phyloP scores from a whole-genome alignment of 1,284 basidiomycete species.

The Papiliotrema nemorosa region DNA sequence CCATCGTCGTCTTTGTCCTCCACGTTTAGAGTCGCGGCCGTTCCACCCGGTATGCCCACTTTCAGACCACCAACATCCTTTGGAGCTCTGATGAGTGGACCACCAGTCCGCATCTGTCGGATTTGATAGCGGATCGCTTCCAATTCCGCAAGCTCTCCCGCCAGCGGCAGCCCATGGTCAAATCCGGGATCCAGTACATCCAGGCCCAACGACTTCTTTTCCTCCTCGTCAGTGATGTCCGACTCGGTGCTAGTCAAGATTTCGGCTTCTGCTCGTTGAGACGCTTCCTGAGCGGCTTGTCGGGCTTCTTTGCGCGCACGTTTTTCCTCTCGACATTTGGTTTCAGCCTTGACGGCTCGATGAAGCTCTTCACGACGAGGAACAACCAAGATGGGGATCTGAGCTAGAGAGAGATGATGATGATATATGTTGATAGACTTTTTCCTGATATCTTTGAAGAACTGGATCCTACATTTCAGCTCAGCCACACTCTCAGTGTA shows the following conservation, averaged over 20 bases:
- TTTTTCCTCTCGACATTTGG: background rate
- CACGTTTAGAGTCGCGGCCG: background rate
- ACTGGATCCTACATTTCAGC: constrained; percentile 10
- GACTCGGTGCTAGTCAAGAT: background rate
- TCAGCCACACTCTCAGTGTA: background rate
- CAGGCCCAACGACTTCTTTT: background rate
- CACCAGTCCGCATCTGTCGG: too few relatives aligned
- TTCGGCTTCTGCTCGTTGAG: background rate
- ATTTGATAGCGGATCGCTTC: too few relatives aligned
- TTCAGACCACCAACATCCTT: background rate
- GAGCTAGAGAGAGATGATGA: constrained; percentile 3
- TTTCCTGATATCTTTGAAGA: constrained; percentile 20
- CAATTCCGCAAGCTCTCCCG: too few relatives aligned
- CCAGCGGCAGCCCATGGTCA: too few relatives aligned
- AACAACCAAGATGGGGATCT: background rate
- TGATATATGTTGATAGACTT: constrained; percentile 13
- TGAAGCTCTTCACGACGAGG: constrained; percentile 1
- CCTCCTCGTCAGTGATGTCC: background rate
- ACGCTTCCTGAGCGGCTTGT: background rate
- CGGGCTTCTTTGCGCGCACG: background rate
- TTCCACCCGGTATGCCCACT: background rate
- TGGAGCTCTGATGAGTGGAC: too few relatives aligned
- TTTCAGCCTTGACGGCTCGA: constrained; percentile 4
- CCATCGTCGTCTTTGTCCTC: too few relatives aligned
- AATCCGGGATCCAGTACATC: too few relatives aligned